Evolutionary conservation across 768 basidiomycete species (phyloP), one percentile per base, ranked within the genome.

Genomic region (Pseudohyphozyma bogoriensis): DNA sequence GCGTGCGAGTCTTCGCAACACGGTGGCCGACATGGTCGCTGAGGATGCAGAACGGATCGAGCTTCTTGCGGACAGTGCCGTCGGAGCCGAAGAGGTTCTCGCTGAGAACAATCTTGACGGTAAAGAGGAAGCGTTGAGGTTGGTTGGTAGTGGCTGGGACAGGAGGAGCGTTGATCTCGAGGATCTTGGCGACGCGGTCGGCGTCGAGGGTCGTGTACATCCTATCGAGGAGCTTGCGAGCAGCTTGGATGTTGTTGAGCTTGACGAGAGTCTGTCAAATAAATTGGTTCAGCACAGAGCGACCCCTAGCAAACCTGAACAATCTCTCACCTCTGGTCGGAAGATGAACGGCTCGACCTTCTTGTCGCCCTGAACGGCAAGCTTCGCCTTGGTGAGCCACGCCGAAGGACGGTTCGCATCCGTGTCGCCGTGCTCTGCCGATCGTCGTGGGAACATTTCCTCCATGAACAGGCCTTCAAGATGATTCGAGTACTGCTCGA

Each of bases 291-390:
- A 39, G 32, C n/a, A n/a, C n/a, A n/a, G n/a, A n/a, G n/a, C n/a
- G n/a, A n/a, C n/a, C n/a, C n/a, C n/a, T n/a, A n/a, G n/a, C n/a
- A n/a, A n/a, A n/a, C n/a, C n/a, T n/a, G n/a, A 22, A n/a, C n/a
- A 4, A 24, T 12, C 0, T 69, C 76, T 56, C 45, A 79, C 78
- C 20, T 74, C 83, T 0, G 91, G 81, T 52, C 81, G 83, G 77
- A 99, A 97, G 69, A 91, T 89, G 79, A 92, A 99, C 1, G 90
- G 87, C 68, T 91, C 89, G 46, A 92, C 80, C 73, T 87, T 92
- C 79, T 88, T 91, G 74, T 96, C 92, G 47, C 85, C 85, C 51
- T 82, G 76, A 5, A 74, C 65, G 6, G 79, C 78, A 13, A 88
- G 58, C 53, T 68, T 72, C 9, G 76, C 74, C 39, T 74, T 78